A percentile compares a stretch with the other conserved stretches of the same genome.
These are phyloP conservation scores for Mycena chlorophos DNA, from an alignment of 768 basidiomycete genomes.

Conservation along the genomic window DNA sequence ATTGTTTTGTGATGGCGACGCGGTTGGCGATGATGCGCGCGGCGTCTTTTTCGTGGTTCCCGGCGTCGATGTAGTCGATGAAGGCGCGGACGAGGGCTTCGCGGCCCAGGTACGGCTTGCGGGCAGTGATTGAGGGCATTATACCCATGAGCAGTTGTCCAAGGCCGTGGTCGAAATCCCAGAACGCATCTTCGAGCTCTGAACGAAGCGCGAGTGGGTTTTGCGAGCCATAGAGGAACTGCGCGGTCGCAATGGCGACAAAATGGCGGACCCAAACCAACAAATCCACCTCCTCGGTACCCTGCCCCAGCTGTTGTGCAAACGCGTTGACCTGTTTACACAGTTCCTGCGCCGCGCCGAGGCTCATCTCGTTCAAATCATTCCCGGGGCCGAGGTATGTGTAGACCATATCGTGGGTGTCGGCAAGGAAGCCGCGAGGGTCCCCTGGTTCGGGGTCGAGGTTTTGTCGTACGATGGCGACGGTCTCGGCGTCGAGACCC, in stretches of 20 bases:
- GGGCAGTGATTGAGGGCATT: slow-evolving; percentile 8
- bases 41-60: slow-evolving; percentile 9
- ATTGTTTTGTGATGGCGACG: slow-evolving; percentile 12
- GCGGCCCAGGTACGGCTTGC: slow-evolving; percentile 6
- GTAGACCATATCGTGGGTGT: slow-evolving; percentile 18
- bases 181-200: slow-evolving; percentile 13
- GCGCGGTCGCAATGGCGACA: slow-evolving; percentile 14
- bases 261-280: slow-evolving; percentile 14
- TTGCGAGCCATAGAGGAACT: slow-evolving; percentile 13
- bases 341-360: slow-evolving; percentile 13
- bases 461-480: slow-evolving; percentile 14
- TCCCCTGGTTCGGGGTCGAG: slow-evolving; percentile 18
- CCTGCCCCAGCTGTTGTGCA: neutral
- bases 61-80: slow-evolving; percentile 14
- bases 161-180: slow-evolving; percentile 18
- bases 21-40: slow-evolving; percentile 11
- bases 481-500: slow-evolving; percentile 10
- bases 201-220: slow-evolving; percentile 14
- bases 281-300: slow-evolving; percentile 8
- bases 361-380: slow-evolving; percentile 6
- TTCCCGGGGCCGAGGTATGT: slow-evolving; percentile 15
- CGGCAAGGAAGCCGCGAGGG: slow-evolving; percentile 12
- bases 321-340: neutral
- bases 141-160: slow-evolving; percentile 13
- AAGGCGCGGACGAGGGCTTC: slow-evolving; percentile 12